Conservation (phyloP, 345 rosid genomes). For the Schrenkiella parvula region DNA sequence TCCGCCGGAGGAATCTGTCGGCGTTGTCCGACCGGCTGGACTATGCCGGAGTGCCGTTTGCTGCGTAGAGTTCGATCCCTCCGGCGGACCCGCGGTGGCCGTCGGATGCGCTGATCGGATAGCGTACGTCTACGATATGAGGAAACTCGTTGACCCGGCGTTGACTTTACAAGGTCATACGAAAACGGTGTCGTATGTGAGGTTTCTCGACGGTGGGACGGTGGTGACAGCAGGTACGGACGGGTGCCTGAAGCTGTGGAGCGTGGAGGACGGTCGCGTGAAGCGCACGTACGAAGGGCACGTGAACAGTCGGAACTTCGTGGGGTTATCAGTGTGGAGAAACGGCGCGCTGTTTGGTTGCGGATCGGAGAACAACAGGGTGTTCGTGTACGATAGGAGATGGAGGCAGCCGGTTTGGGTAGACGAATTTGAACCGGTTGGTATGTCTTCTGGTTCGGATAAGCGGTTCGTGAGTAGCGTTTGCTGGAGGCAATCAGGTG, state of each 20-base stretch:
- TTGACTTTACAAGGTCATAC: conserved; percentile 51
- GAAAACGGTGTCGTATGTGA: conserved; percentile 67
- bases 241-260: conserved; percentile 78
- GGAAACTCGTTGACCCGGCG: conserved; percentile 51
- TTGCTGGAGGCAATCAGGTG: conserved; percentile 73
- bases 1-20: conserved; percentile 43
- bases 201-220: conserved; percentile 42
- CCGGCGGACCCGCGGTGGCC: conserved; percentile 50
- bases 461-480: conserved; percentile 71
- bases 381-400: conserved; percentile 72
- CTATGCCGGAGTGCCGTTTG: conserved; percentile 50
- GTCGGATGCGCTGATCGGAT: conserved; percentile 74
- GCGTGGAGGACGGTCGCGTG: conserved; percentile 20
- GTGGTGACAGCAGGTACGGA: conserved; percentile 64
- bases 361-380: conserved; percentile 79
- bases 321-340: conserved; percentile 82
- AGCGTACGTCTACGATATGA: conserved; percentile 64
- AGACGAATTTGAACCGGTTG: conserved; percentile 48
- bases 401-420: conserved; percentile 87
- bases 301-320: conserved; percentile 64
- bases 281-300: conserved; percentile 75
- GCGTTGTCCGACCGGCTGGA: conserved; percentile 43
- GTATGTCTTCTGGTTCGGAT: conserved; percentile 12
- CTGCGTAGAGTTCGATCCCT: conserved; percentile 71
- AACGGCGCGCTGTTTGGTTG: conserved; percentile 71